Evolutionary conservation across 805 yeast species (phyloP), one percentile per base, ranked within the genome.

Genomic region (Dipodascopsis tothii): DNA sequence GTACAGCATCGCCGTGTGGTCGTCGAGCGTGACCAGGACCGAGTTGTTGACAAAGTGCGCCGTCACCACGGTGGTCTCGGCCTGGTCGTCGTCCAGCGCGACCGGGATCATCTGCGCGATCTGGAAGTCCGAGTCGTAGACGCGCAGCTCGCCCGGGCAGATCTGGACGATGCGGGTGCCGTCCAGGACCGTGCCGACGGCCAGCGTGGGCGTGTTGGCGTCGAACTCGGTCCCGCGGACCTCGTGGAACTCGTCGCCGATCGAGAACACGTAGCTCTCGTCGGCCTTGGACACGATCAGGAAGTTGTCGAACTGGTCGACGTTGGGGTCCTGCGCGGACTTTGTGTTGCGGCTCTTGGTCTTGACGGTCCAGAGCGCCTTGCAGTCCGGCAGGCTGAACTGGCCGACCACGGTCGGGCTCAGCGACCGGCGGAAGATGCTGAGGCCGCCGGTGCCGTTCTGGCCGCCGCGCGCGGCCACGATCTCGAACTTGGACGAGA

Each of bases 361-460:
- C 16, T 55, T 63, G 22, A 84, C 61, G 34, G 83, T 81, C 94
- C 94, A 87, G 56, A 84, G 71, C 80, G 76, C 51, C 80, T 76
- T 27, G 82, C 80, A 57, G 78, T 81, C 18, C 81, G 80, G 56
- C 83, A 83, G 48, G 76, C 78, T 41, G 84, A 69, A 2, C 87
- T 78, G 39, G 2, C 84, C 75, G 40, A 75, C 73, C 5, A 86
- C 74, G 0, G 59, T 60, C 0, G 95, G 94, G 46, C 78, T 78
- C 11, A 86, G 70, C 2, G 81, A 70, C 4, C 86, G 84, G 21
- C 78, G 73, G 46, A 84, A 71, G 3, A 81, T 70, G 27, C 80
- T 75, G 23, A 88, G 48, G 18, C 73, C 69, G 9, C 83, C 75
- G 4, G 73, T 36, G 4, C 30, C 69, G 1, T 59, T 52, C 5